Evolutionary conservation across 768 basidiomycete genomes (phyloP).

Genomic region (Leucocoprinus sp.): DNA sequence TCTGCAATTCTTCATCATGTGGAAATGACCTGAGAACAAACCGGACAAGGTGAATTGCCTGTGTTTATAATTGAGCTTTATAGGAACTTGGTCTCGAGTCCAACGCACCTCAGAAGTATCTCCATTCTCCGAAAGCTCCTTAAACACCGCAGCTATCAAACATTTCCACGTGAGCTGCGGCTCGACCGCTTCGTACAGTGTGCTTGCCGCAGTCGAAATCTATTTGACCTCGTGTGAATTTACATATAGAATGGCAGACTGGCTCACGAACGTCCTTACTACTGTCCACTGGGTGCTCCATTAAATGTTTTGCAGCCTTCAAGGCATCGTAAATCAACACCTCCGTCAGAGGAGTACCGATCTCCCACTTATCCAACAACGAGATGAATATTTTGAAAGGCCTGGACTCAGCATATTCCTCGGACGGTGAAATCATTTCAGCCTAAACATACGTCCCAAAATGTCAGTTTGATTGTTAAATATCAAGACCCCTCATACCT

Average conservation of each 20-base stretch:
- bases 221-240: constrained; percentile 18
- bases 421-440: constrained; percentile 69
- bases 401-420: constrained; percentile 68
- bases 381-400: constrained; percentile 97
- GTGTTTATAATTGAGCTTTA: background rate
- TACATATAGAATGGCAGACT: background rate
- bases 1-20: constrained; percentile 84
- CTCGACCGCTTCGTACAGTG: constrained; percentile 89
- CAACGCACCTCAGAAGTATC: constrained; percentile 38
- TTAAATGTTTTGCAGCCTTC: constrained; percentile 52
- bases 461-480: too few species aligned
- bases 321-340: constrained; percentile 74
- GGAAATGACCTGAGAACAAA: constrained; percentile 73
- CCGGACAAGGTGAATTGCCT: constrained; percentile 61
- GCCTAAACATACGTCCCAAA: constrained; percentile 32
- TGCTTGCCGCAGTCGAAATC: constrained; percentile 77
- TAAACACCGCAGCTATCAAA: constrained; percentile 49
- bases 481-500: too few species aligned
- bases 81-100: background rate
- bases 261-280: constrained; percentile 49
- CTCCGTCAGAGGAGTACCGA: constrained; percentile 76
- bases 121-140: constrained; percentile 41
- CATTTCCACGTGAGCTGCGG: constrained; percentile 83
- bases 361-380: constrained; percentile 94
- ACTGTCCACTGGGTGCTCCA: constrained; percentile 43